Evolutionary conservation across 2,329 filamentous ascomycete genomes (phyloP).

Genomic region (Cercospora nicotianae): DNA sequence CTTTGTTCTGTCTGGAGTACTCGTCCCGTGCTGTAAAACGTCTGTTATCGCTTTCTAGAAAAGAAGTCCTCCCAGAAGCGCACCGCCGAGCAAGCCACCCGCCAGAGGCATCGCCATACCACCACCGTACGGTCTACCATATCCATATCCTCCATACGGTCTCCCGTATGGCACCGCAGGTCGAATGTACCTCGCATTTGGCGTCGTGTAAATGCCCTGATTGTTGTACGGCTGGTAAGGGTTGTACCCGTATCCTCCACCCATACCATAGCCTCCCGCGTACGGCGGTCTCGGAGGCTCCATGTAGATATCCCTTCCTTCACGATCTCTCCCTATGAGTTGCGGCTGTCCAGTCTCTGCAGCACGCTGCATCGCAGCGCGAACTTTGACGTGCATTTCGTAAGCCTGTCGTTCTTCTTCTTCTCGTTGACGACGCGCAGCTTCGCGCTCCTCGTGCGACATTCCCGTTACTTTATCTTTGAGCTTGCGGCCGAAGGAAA

Average conservation of each 20-base stretch:
- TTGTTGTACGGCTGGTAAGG: conserved; percentile 38
- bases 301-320: conserved; percentile 59
- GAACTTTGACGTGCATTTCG: conserved; percentile 52
- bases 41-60: not conserved
- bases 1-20: not conserved
- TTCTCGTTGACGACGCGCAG: conserved; percentile 48
- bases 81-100: conserved; percentile 51
- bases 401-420: conserved; percentile 56
- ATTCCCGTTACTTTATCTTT: conserved; percentile 61
- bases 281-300: conserved; percentile 51
- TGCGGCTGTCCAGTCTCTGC: conserved; percentile 58
- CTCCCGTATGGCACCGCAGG: conserved; percentile 51
- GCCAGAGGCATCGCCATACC: conserved; percentile 40
- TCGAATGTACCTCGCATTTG: conserved; percentile 52
- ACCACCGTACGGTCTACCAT: conserved; percentile 43
- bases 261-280: conserved; percentile 29
- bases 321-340: conserved; percentile 54
- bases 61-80: conserved; percentile 35
- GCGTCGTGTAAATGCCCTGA: conserved; percentile 46
- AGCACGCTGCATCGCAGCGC: conserved; percentile 54
- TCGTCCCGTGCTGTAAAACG: too few relatives aligned
- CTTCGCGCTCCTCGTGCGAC: conserved; percentile 57
- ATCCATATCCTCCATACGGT: conserved; percentile 26
- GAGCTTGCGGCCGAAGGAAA: conserved; percentile 54
- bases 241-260: conserved; percentile 31